phyloP scores from a whole-genome alignment of 2,329 filamentous ascomycete species.

The Botrytis paeoniae region DNA sequence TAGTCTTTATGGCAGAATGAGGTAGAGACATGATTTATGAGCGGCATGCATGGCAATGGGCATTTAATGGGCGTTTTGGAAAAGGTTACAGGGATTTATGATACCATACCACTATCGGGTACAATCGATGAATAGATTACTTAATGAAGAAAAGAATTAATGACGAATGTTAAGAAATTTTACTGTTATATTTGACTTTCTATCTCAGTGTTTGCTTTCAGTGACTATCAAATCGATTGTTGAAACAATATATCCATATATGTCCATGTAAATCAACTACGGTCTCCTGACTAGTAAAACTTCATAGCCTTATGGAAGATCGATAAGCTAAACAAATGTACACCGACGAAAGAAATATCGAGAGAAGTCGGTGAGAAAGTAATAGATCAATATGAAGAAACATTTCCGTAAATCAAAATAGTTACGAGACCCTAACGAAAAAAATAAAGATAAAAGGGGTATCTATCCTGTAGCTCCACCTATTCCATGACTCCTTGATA shows the following conservation, averaged over 20 bases:
- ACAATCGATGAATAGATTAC: slow-evolving; percentile 12
- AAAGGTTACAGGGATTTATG: not conserved
- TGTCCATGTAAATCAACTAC: not conserved
- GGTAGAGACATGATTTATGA: not conserved
- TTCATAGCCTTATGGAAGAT: not conserved
- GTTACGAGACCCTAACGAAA: not conserved
- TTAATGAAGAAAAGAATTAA: not conserved
- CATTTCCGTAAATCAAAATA: not conserved
- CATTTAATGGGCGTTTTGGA: slow-evolving; percentile 2
- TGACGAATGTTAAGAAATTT: not conserved
- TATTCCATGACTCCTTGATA: not conserved
- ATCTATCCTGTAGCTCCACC: not conserved
- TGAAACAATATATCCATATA: not conserved
- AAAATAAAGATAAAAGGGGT: not conserved
- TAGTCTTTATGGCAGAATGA: too few species aligned
- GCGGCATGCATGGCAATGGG: not conserved
- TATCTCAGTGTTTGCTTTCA: not conserved
- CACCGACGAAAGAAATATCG: not conserved
- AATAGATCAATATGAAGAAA: not conserved
- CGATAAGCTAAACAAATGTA: not conserved
- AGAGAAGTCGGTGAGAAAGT: not conserved
- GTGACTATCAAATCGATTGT: not conserved
- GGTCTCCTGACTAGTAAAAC: not conserved
- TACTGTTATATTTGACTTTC: not conserved
- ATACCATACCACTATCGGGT: slow-evolving; percentile 9